Conservation (phyloP, 1,284 basidiomycete genomes). For the Rhodotorula sp. region DNA sequence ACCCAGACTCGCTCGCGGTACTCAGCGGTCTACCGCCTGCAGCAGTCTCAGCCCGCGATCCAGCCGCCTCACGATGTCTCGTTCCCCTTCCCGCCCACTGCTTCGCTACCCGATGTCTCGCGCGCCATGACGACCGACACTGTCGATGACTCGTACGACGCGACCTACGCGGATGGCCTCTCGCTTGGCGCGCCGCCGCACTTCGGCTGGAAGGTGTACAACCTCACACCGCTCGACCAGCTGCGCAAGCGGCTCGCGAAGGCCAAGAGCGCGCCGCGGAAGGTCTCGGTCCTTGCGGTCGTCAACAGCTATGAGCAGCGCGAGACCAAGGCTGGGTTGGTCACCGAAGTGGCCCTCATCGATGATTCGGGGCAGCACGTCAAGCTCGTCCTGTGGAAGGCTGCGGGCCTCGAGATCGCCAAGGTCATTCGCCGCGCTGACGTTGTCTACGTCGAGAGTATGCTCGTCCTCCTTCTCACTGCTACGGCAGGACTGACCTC, state of each 20-base stretch:
- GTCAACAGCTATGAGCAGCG: neutral
- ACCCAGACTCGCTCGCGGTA: conserved; percentile 1
- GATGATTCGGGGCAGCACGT: conserved; percentile 15
- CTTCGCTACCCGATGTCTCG: neutral
- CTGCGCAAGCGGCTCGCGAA: neutral
- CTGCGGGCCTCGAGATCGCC: neutral
- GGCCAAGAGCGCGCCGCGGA: neutral
- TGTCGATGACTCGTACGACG: conserved; percentile 8
- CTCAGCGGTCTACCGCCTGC: neutral
- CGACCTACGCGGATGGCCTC: neutral
- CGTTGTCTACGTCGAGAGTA: conserved; percentile 26
- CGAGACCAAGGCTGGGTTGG: neutral
- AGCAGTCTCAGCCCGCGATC: neutral
- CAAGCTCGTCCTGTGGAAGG: conserved; percentile 16
- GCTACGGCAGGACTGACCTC: neutral
- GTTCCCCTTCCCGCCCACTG: neutral
- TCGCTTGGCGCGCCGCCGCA: conserved; percentile 21
- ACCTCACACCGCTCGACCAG: conserved; percentile 11
- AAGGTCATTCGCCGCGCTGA: conserved; percentile 11
- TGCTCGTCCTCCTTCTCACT: neutral
- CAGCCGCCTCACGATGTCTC: neutral
- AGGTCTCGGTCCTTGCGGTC: conserved; percentile 12
- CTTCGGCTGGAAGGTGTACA: conserved; percentile 6
- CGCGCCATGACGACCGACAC: neutral
- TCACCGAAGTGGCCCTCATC: conserved; percentile 10